These are phyloP conservation scores for Syzygium oleosum DNA, from an alignment of 345 rosid genomes.

Conservation along the genomic window DNA sequence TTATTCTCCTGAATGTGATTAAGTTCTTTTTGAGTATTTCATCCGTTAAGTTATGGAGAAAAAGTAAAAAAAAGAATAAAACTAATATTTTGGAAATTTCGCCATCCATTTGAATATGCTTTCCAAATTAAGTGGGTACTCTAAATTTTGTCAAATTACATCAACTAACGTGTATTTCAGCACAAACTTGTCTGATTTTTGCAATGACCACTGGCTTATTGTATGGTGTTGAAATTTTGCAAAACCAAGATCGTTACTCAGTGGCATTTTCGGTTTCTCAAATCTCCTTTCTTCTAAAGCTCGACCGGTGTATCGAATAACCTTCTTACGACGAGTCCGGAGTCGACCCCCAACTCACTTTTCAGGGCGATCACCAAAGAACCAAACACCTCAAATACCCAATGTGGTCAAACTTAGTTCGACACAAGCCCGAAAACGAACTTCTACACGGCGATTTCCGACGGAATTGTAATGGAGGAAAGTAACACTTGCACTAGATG, in stretches of 20 bases:
- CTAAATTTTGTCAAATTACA: no score
- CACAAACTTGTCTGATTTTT: no score
- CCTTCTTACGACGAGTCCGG: not conserved
- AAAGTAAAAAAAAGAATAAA: no score
- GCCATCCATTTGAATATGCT: not conserved
- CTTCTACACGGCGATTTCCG: not conserved
- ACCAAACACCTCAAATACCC: not conserved
- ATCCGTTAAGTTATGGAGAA: not conserved
- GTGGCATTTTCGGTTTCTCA: not conserved
- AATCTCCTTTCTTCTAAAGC: not conserved
- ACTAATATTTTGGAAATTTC: not conserved
- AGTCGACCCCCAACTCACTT: not conserved
- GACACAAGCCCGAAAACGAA: not conserved
- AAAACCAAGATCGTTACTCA: not conserved
- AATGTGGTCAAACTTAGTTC: not conserved
- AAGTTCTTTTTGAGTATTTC: not conserved
- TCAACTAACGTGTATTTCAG: no score
- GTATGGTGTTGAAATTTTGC: not conserved
- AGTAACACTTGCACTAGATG: rapidly evolving
- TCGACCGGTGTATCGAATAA: not conserved
- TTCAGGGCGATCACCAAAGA: not conserved
- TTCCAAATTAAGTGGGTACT: not conserved
- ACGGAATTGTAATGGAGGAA: not conserved
- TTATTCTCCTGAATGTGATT: not conserved
- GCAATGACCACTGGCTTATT: no score